A percentile compares a stretch with the other conserved stretches of the same genome.
Conservation (phyloP, 2,329 filamentous ascomycete genomes). For the Verticillium nonalfalfae region DNA sequence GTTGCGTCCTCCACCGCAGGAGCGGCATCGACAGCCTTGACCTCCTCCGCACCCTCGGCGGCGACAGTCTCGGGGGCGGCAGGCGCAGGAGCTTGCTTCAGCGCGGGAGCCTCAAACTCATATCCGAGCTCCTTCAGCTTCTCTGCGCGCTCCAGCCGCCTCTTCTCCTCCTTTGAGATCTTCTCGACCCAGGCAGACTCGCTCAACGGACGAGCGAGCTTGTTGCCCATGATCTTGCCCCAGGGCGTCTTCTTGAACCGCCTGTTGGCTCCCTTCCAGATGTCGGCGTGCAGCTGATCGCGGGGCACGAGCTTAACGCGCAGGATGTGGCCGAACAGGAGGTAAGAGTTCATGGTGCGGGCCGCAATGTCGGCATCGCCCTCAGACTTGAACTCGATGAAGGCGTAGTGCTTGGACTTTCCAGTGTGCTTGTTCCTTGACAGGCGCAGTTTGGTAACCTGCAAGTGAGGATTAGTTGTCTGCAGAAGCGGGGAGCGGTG, state of each 20-base stretch:
- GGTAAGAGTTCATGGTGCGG: constrained; percentile 96
- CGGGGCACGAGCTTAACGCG: constrained; percentile 75
- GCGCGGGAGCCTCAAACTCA: constrained; percentile 66
- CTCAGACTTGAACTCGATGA: constrained; percentile 83
- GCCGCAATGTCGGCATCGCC: constrained; percentile 74
- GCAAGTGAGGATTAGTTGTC: neutral
- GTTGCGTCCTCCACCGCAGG: constrained; percentile 28
- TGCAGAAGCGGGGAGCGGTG: neutral
- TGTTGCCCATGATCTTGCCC: constrained; percentile 76
- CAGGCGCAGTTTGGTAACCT: constrained; percentile 43
- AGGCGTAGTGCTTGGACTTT: constrained; percentile 87
- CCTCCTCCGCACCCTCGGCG: constrained; percentile 20
- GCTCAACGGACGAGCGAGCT: constrained; percentile 65
- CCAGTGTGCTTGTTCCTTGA: constrained; percentile 91
- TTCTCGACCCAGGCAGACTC: constrained; percentile 74
- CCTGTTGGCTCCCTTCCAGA: constrained; percentile 87
- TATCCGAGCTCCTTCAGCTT: constrained; percentile 79
- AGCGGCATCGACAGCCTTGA: constrained; percentile 23
- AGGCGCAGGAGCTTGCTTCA: constrained; percentile 53
- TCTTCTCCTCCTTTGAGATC: constrained; percentile 65
- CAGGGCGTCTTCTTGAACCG: constrained; percentile 72
- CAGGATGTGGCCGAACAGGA: constrained; percentile 89
- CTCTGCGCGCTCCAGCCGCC: constrained; percentile 61
- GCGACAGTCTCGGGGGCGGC: constrained; percentile 23
- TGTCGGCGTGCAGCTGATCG: constrained; percentile 69